A percentile compares a stretch with the other conserved stretches of the same genome.
These are phyloP conservation scores for Rosa multiflora DNA, from an alignment of 306 rosid species.

Conservation along the genomic window DNA sequence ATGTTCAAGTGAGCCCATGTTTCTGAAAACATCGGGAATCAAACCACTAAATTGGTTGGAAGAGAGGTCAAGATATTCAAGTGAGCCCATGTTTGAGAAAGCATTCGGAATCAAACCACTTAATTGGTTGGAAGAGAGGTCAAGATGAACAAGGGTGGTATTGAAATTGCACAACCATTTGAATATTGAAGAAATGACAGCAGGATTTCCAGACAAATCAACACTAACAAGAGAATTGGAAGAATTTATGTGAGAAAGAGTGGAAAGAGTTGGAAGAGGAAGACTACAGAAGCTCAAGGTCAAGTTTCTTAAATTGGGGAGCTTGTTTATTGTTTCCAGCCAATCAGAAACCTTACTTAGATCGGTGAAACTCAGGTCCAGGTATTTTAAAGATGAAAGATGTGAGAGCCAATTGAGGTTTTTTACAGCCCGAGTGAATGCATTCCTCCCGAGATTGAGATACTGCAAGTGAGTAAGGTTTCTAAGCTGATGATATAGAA, in stretches of 20 bases:
- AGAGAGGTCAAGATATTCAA: too few species aligned
- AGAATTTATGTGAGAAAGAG: background rate
- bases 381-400: background rate
- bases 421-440: background rate
- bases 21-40: too few species aligned
- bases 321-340: background rate
- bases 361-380: background rate
- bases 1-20: too few species aligned
- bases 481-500: background rate
- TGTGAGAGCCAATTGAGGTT: background rate
- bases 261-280: background rate
- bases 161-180: background rate
- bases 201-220: background rate
- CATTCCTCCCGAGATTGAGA: background rate
- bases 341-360: background rate
- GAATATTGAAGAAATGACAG: background rate
- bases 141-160: background rate
- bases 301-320: constrained; percentile 7
- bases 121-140: too few species aligned
- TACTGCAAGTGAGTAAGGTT: background rate
- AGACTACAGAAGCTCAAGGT: background rate
- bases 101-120: too few species aligned
- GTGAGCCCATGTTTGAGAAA: too few species aligned
- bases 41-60: too few species aligned
- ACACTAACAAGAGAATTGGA: background rate